Percentiles rank a stretch among this genome's conserved stretches.
These are phyloP conservation scores for Apium graveolens DNA, from an alignment of 129 eudicot genomes.

Conservation along the genomic window DNA sequence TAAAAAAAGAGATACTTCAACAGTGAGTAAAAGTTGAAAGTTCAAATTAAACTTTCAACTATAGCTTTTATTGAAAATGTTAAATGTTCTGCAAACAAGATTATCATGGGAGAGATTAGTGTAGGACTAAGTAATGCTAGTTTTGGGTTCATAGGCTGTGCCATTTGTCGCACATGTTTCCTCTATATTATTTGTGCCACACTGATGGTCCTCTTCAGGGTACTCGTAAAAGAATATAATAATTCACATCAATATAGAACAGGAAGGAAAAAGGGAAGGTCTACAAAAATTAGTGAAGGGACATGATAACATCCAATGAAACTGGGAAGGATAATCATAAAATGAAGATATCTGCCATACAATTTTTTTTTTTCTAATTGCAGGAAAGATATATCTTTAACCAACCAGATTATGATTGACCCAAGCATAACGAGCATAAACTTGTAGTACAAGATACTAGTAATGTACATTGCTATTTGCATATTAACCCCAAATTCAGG, in stretches of 20 bases:
- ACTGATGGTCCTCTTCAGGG: too few species aligned
- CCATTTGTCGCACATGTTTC: too few species aligned
- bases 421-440: not conserved
- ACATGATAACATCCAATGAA: not conserved
- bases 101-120: not conserved
- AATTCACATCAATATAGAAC: not conserved
- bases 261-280: not conserved
- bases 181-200: too few species aligned
- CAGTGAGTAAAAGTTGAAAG: not conserved
- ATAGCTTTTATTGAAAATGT: not conserved
- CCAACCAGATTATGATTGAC: not conserved
- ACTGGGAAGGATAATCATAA: not conserved
- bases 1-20: not conserved
- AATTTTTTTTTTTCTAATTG: not conserved
- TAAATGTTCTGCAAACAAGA: not conserved
- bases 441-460: not conserved
- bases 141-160: too few species aligned
- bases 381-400: not conserved
- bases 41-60: not conserved
- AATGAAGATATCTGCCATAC: not conserved
- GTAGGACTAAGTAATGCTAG: not conserved
- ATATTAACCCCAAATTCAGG: not conserved
- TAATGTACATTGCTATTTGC: not conserved
- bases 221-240: too few species aligned
- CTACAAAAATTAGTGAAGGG: not conserved